A percentile compares a stretch with the other conserved stretches of the same genome.
phyloP scores from a whole-genome alignment of 768 basidiomycete species.

The Termitomyces sp. region DNA sequence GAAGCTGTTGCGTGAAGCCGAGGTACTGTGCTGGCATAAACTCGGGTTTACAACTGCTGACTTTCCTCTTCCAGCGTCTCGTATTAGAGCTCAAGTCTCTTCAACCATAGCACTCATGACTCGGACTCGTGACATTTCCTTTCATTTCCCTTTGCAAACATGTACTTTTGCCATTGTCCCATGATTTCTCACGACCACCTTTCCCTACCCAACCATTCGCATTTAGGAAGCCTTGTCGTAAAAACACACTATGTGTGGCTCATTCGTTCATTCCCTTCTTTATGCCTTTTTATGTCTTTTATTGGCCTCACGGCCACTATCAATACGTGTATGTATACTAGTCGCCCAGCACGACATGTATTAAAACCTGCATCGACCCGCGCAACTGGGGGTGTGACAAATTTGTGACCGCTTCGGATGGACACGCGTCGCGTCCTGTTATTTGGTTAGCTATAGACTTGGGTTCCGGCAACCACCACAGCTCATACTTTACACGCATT shows the following conservation, averaged over 20 bases:
- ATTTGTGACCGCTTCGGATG: too few species aligned
- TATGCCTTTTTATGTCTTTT: slow-evolving; percentile 5
- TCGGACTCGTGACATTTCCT: not conserved
- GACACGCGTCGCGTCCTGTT: too few species aligned
- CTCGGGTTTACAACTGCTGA: not conserved
- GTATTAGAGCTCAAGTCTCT: slow-evolving; percentile 59
- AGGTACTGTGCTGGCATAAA: slow-evolving; percentile 37
- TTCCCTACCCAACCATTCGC: slow-evolving; percentile 4
- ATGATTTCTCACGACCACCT: slow-evolving; percentile 6
- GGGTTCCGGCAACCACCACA: not conserved
- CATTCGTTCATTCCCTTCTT: slow-evolving; percentile 4
- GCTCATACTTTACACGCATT: not conserved
- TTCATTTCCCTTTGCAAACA: slow-evolving; percentile 7
- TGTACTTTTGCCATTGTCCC: slow-evolving; percentile 5
- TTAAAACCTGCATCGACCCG: slow-evolving; percentile 12
- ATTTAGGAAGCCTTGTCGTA: slow-evolving; percentile 3
- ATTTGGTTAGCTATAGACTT: too few species aligned
- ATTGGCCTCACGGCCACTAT: slow-evolving; percentile 3
- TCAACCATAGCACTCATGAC: slow-evolving; percentile 20
- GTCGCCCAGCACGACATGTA: slow-evolving; percentile 11
- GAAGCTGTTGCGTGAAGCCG: slow-evolving; percentile 48
- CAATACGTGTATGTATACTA: slow-evolving; percentile 13
- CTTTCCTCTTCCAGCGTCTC: slow-evolving; percentile 42
- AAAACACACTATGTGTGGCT: slow-evolving; percentile 5
- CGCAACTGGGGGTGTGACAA: slow-evolving; percentile 7